Evolutionary conservation across 768 basidiomycete genomes (phyloP).

Genomic region (Kwoniella sp.): DNA sequence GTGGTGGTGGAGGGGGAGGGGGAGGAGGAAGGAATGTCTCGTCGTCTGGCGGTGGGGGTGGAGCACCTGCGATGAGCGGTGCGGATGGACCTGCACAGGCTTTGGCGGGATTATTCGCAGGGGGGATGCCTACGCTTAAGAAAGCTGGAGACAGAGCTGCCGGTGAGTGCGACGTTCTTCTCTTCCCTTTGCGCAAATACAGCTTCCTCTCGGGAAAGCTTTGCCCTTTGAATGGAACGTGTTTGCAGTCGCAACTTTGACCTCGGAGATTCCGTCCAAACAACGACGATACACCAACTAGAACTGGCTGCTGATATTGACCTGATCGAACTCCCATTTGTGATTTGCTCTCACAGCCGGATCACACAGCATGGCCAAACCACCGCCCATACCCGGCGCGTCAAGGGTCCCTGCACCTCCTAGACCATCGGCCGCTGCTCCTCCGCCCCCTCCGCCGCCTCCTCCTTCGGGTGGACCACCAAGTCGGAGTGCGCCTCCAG

Average conservation of each 20-base stretch:
- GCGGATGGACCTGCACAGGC: constrained; percentile 69
- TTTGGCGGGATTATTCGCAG: constrained; percentile 81
- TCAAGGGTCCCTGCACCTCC: constrained; percentile 50
- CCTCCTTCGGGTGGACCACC: constrained; percentile 41
- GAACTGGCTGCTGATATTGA: no score
- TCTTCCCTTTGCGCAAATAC: constrained; percentile 10
- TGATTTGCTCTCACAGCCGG: constrained; percentile 61
- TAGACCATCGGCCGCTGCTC: constrained; percentile 31
- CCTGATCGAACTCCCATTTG: background rate
- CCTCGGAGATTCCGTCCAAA: no score
- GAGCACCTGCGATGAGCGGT: constrained; percentile 47
- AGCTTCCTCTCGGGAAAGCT: background rate
- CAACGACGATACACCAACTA: no score
- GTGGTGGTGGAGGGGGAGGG: constrained; percentile 57
- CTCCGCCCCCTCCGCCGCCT: constrained; percentile 44
- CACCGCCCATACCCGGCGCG: constrained; percentile 46
- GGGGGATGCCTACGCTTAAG: constrained; percentile 87
- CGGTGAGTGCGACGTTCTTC: constrained; percentile 18
- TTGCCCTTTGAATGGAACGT: constrained; percentile 2
- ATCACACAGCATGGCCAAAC: constrained; percentile 60
- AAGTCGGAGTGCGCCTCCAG: constrained; percentile 47
- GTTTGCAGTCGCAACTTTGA: background rate
- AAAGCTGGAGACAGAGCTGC: constrained; percentile 65
- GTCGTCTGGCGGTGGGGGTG: constrained; percentile 39
- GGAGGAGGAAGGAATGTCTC: constrained; percentile 31